Base-by-base conservation (phyloP, 1,284 basidiomycete species). In the Melampsora abietis-canadensis region DNA sequence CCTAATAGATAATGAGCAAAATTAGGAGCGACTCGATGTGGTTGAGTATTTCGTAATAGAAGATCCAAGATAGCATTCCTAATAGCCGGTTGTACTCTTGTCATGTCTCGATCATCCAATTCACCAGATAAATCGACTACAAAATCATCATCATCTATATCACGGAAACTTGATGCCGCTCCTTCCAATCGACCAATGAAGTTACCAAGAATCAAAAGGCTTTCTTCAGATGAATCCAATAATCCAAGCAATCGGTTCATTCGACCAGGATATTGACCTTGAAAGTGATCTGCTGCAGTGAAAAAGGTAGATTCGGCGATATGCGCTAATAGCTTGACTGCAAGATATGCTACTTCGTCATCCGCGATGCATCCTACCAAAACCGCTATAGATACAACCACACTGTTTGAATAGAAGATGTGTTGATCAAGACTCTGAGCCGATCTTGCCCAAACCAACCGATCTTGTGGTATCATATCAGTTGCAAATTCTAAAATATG, bases 1-100 rank as follows among this genome's bases (percentile, higher is more conserved):
- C 87, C 87, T 44, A 98, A 86, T 10, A 98, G 84, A 82, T 93
- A 91, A 83, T 98, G 93, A 0, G 91, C 90, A 46, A 97, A 81
- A 79, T 95, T 97, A 17, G 94, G 92, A 75, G 89, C 91, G 0
- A 88, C 82, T 12, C 86, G 82, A 60, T 85, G 85, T 0, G 83
- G 81, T n/a, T 86, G 83, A 0, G 94, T 94, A 77, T 90, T 91
- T 69, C 87, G 87, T 57, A 93, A 87, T 75, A 99, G 85, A 12
- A 98, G 84, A 77, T 95, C 90, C 63, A 98, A 86, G n/a, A 92
- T 89, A 0, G 90, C 88, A 2, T 90, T 83, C 44, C 91, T 85
- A 63, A 90, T 90, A 0, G 90, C 88, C 78, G 86, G 86, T 44
- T 84, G 81, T 10, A 84, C 84, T 79, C 90, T 88, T 0, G 87